Evolutionary conservation across 345 rosid species (phyloP), one percentile per base, ranked within the genome.

Genomic region (Draba incana): DNA sequence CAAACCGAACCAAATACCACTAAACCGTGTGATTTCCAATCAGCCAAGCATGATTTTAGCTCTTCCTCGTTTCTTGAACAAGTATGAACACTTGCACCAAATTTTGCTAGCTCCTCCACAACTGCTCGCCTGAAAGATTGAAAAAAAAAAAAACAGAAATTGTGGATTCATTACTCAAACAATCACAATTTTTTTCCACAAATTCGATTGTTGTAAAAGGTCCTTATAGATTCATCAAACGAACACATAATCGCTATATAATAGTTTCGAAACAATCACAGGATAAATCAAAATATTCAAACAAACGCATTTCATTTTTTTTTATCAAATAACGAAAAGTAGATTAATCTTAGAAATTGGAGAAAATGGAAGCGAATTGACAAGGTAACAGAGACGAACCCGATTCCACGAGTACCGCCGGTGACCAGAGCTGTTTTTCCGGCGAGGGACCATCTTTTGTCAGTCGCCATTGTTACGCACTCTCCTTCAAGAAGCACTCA

Each of bases 331-430:
- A 15, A 66, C 3, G 30, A 11, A 41, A 42, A 65, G 2, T 3
- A 30, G 6, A 47, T 20, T 31, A 16, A 8, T 33, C 13, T 2
- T 8, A 2, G 27, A 64, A 11, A 24, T 9, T 1, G 39, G n/a
- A 39, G 8, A 4, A 3, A 4, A 28, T 28, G 4, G 31, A 31
- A 31, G 1, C 35, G 41, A 39, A 60, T 67, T 5, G 33, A 12
- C 45, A 44, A 33, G 13, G 37, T 63, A 41, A 2, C 4, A 45
- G 69, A 59, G 16, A 1, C 62, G 63, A 33, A 86, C 97, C 97
- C 96, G 50, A 91, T 91, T 54, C 97, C 97, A 49, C 96, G 91
- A 57, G 97, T 88, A 50, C 96, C 96, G 23, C 97, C 97, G 57
- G 96, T 86, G 62, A 88, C 92, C 3, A 91, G 84, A 75, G 97